Evolutionary conservation across 306 rosid genomes (phyloP), one percentile per base, ranked within the genome.

Genomic region (cucumber (Cucumis sativus)): DNA sequence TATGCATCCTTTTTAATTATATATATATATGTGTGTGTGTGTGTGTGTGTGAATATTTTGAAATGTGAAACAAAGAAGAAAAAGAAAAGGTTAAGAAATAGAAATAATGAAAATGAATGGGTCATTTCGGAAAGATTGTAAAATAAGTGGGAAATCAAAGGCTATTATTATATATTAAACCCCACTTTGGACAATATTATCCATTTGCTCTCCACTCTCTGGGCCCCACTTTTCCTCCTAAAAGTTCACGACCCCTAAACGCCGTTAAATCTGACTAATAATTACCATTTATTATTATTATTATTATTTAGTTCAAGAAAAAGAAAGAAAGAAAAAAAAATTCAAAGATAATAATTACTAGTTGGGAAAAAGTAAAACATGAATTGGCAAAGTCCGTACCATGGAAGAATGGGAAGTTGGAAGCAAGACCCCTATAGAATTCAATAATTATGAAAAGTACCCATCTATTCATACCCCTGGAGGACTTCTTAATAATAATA

Each of bases 281-380:
- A 69, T 69, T 69, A 69, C 55, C 18, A 67, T 67, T 67, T 67
- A 18, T 17, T 5, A 39, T 18, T 39, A 18, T 16, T 64, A 1
- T 64, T 33, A 4, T 62, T 30, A 13, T 40, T 60, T 60, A 25
- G 20, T 28, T 28, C 2, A 28, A 28, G 30, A 28, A 28, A 28
- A 28, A 28, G 30, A 28, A 28, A 28, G 30, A 28, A 2, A 28
- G 30, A 28, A 28, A 28, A 2, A 28, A 28, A 28, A 69, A 69
- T 69, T 69, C 40, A 47, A 69, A 69, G 75, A 6, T 69, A 69
- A 69, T 69, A 69, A 69, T 69, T 69, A 69, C 75, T 39, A 69
- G 75, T 45, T 45, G 57, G 75, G 75, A 13, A 69, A 69, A 69
- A 23, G 75, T 10, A 69, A 69, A 69, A 69, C 75, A 69, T 21